Evolutionary conservation across 352 stramenopile genomes (phyloP), one percentile per base, ranked within the genome.

Genomic region (Aphanomyces astaci): DNA sequence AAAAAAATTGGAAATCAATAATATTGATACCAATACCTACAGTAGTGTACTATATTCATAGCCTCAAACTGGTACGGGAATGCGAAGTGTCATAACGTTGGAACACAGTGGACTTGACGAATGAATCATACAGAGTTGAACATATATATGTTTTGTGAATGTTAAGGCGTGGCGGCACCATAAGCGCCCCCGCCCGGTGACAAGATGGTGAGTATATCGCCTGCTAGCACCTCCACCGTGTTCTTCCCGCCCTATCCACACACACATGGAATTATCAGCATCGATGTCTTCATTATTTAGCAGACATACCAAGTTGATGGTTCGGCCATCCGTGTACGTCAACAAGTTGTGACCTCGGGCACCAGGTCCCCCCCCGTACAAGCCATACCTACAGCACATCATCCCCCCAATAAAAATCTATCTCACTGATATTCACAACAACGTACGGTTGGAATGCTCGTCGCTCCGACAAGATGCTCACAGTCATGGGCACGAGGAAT

Each of bases 381-480:
- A 69, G 25, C 97, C 97, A 71, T 98, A 99, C 1, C 55, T 63
- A 63, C 13, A 43, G n/a, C n/a, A 63, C n/a, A 3, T 52, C 0
- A 56, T 56, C 25, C 7, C 7, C 49, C 25, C 13, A 7, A 56
- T 2, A 11, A 31, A 11, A 55, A 7, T 55, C n/a, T n/a, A 55
- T 24, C n/a, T 10, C 48, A 30, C 10, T 31, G 0, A 48, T 55
- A 7, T 43, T 9, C 39, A 49, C 0, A n/a, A 22, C 11, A 43
- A 46, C 55, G 39, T 67, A 69, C 19, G 97, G 97, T 65, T 87
- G 81, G 72, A 99, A 92, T 4, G 92, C 87, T 51, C 97, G 87
- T 24, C 97, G 87, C 78, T 99, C 97, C 30, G 94, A 98, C 0
- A 99, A 73, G 28, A 99, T 98, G 71, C 92, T 98, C 52, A 99